Evolutionary conservation across 495 filamentous ascomycete species (phyloP), one percentile per base, ranked within the genome.

Genomic region (Friedmanniomyces simplex): DNA sequence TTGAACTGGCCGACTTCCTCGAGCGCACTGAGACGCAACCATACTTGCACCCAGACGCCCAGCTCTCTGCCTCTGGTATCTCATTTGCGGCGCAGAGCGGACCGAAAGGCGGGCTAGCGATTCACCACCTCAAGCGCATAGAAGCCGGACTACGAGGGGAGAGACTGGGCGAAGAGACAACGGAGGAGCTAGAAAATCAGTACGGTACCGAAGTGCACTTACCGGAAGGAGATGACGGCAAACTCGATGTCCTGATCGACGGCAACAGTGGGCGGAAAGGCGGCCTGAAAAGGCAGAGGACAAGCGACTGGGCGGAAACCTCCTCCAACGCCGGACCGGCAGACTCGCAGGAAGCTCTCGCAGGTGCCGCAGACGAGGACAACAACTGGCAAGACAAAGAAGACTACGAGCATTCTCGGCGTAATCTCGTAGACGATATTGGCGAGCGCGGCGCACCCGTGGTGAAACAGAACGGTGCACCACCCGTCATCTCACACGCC

Each of bases 101-200:
- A 42, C 71, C 77, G 1, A 76, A 22, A 3, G 72, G 72, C 58
- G 72, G 80, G 24, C 64, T 87, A 16, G 77, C 78, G 20, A 69
- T 88, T 43, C 81, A 85, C 66, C 83, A 85, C 62, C 67, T 88
- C 49, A 74, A 79, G 65, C 78, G 85, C 21, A 79, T 87, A 11
- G 79, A 84, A 66, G 80, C 79, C 0, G 85, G 84, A 16, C 68
- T 85, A 18, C 70, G 76, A 0, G 83, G 83, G 6, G 80, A 85
- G 64, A 71, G 75, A 22, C 60, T 83, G 30, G 78, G 69, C 8
- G 69, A 69, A 0, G 79, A 82, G 34, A 50, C 13, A n/a, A n/a
- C n/a, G 1, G 58, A 61, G 60, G 51, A 62, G 32, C 28, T 61
- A 18, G 61, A 52, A 8, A 20, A 16, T 54, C 14, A 50, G 6